These are phyloP conservation scores for Oxalis stricta DNA, from an alignment of 441 rosid species.

Conservation along the genomic window DNA sequence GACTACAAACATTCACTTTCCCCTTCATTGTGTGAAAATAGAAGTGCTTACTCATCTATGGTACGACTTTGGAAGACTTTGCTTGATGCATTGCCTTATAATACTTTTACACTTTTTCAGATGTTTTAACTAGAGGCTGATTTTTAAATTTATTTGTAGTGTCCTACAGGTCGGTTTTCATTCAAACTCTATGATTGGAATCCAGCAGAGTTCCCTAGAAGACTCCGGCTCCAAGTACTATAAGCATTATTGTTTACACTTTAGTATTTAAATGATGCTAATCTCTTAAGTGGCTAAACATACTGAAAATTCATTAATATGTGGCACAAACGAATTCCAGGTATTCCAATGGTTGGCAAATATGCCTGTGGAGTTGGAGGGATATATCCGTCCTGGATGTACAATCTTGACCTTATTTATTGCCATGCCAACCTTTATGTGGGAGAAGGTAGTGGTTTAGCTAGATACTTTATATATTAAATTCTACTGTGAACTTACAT, in stretches of 20 bases:
- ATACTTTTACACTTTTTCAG: not conserved
- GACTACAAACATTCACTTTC: slow-evolving; percentile 44
- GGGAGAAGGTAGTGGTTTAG: slow-evolving; percentile 53
- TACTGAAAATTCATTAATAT: slow-evolving; percentile 18
- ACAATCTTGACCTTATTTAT: slow-evolving; percentile 74
- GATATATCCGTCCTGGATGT: slow-evolving; percentile 96
- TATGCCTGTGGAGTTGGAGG: slow-evolving; percentile 97
- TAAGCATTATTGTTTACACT: slow-evolving; percentile 40
- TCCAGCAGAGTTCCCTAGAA: slow-evolving; percentile 97
- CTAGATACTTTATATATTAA: not conserved
- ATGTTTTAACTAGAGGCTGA: slow-evolving; percentile 6
- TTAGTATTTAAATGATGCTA: slow-evolving; percentile 33
- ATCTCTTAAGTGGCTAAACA: slow-evolving; percentile 7
- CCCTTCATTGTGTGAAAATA: slow-evolving; percentile 44
- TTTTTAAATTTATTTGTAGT: slow-evolving; percentile 35
- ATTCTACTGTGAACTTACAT: too few relatives aligned
- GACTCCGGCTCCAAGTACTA: slow-evolving; percentile 95
- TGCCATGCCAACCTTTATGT: slow-evolving; percentile 82
- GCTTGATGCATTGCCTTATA: not conserved
- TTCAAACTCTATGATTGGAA: slow-evolving; percentile 99
- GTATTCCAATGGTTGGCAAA: slow-evolving; percentile 88
- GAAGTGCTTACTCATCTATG: slow-evolving; percentile 61
- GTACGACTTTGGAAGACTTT: slow-evolving; percentile 29
- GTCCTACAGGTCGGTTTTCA: slow-evolving; percentile 92
- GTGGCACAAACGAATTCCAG: slow-evolving; percentile 30